Percentiles rank a stretch among this genome's conserved stretches.
Evolutionary conservation across 2,329 filamentous ascomycete species (phyloP).

Genomic region (Leptosphaerulina australis): DNA sequence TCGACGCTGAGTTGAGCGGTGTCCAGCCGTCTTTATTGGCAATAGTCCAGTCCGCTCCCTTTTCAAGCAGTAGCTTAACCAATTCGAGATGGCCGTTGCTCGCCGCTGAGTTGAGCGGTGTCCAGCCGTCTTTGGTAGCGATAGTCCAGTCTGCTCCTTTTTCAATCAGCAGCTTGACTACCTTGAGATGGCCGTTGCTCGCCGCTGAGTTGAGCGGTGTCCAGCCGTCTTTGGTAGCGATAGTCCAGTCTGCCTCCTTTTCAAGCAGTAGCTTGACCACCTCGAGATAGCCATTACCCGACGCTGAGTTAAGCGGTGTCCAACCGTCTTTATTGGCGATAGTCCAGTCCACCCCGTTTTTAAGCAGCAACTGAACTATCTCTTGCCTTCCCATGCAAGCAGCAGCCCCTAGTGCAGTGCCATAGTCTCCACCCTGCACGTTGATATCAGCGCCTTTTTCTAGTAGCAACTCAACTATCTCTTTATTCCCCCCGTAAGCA

Average conservation of each 20-base stretch:
- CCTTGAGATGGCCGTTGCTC: not conserved
- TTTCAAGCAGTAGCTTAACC: constrained; percentile 1
- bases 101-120: not conserved
- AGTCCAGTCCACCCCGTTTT: not conserved
- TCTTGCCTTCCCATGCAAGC: not conserved
- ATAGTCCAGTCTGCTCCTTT: not conserved
- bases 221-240: not conserved
- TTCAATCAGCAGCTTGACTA: constrained; percentile 3
- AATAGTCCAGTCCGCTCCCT: not conserved
- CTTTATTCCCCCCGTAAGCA: not conserved
- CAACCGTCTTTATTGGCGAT: not conserved
- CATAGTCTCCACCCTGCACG: not conserved
- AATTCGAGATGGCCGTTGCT: not conserved
- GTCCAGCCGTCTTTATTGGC: not conserved
- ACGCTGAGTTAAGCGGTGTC: not conserved
- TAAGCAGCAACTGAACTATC: not conserved
- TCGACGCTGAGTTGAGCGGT: not conserved
- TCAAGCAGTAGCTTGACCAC: not conserved
- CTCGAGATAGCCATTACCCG: not conserved
- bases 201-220: not conserved
- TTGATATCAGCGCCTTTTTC: not conserved
- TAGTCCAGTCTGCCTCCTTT: not conserved
- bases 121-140: not conserved
- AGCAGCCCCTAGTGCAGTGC: not conserved
- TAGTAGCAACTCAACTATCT: not conserved